Conservation (phyloP, 108 stramenopile genomes). For the Nitzschia sp. region DNA sequence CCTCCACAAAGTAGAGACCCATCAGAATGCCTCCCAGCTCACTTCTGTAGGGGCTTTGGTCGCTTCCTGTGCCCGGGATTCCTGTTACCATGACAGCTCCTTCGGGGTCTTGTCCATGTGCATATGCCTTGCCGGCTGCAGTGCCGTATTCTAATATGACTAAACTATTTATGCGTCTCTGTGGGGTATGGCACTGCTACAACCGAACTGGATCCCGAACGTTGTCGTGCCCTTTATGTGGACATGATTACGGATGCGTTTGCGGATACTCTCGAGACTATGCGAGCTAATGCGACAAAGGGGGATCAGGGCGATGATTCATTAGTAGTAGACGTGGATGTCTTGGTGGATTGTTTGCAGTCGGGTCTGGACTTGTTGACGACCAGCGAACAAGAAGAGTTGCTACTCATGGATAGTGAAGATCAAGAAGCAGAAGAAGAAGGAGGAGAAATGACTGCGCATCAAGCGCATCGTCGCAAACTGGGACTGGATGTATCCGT, state of each 20-base stretch:
- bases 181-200: too few relatives aligned
- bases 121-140: not conserved
- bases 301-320: not conserved
- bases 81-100: too few relatives aligned
- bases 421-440: constrained; percentile 5
- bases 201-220: constrained; percentile 20
- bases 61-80: not conserved
- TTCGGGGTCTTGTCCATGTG: not conserved
- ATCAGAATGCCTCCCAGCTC: not conserved
- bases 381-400: not conserved
- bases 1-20: not conserved
- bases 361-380: constrained; percentile 53
- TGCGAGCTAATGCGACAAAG: constrained; percentile 22
- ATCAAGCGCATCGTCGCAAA: not conserved
- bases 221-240: constrained; percentile 38
- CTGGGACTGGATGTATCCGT: not conserved
- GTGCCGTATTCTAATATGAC: too few relatives aligned
- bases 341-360: constrained; percentile 55
- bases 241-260: constrained; percentile 59
- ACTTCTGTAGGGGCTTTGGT: constrained; percentile 1
- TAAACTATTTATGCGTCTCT: too few relatives aligned
- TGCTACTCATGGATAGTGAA: not conserved
- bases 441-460: not conserved
- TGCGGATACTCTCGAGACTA: constrained; percentile 43
- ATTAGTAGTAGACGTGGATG: constrained; percentile 24